Evolutionary conservation across 148 eudicot genomes (phyloP), one percentile per base, ranked within the genome.

Genomic region (Cornus florida): DNA sequence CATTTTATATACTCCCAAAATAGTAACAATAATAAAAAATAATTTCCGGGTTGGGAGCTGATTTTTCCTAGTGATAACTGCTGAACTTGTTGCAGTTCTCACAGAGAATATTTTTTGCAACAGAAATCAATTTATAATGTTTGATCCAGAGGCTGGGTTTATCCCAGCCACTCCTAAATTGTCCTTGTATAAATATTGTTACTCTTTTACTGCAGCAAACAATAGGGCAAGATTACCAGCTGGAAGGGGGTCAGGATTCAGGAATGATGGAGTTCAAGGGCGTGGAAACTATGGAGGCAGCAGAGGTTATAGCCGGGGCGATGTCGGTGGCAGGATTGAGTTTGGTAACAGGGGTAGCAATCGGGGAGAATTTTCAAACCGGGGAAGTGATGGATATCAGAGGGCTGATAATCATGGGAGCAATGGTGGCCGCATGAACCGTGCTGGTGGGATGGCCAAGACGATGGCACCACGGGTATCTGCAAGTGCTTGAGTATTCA

Each of bases 231-330:
- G 98, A 65, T 90, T 82, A 69, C 82, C 83, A 22, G 65, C 81
- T 59, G 91, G 89, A 72, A 91, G 95, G 82, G 91, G 92, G 14
- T 81, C 86, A 48, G 92, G 92, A 53, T 93, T 87, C 86, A 88
- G 93, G 76, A 87, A 85, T 19, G 99, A 96, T 38, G 97, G 97
- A 41, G 80, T 76, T 46, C 86, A 92, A 84, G 94, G 91, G 46
- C 91, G 90, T 41, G 97, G 92, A 57, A 83, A 78, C 82, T 92
- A 85, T 80, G 92, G 90, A 68, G 85, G 87, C 70, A 88, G 90
- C 32, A 85, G 97, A 84, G 91, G 91, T 33, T 90, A 89, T 77
- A 81, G 85, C 73, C 89, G 89, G 2, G 89, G 92, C n/a, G 98
- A 90, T 53, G 74, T 70, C 76, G 81, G 73, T 67, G 86, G 88